A percentile compares a stretch with the other conserved stretches of the same genome.
Evolutionary conservation across 331 rosid species (phyloP).

Genomic region (Quercus phellos): DNA sequence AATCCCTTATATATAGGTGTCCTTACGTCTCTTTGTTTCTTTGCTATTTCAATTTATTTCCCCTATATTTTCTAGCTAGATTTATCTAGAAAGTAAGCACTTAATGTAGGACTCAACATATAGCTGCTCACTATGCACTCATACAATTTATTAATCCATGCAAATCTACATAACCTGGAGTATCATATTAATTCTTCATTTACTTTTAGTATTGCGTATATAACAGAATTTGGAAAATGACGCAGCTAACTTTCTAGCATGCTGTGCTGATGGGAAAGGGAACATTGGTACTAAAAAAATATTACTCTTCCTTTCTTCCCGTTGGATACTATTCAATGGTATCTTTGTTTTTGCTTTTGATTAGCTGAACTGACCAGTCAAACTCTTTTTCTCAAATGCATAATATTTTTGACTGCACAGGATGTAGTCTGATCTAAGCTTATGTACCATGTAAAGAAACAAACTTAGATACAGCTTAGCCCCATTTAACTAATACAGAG

Average conservation of each 20-base stretch:
- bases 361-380: constrained; percentile 21
- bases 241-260: constrained; percentile 13
- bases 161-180: not conserved
- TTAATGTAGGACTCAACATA: no score
- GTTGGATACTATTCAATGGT: constrained; percentile 3
- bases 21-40: no score
- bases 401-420: not conserved
- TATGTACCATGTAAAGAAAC: constrained; percentile 21
- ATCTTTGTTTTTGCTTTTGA: constrained; percentile 3
- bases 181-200: constrained; percentile 2
- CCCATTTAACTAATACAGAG: constrained; percentile 12
- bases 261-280: constrained; percentile 29
- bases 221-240: constrained; percentile 14
- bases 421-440: not conserved
- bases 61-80: no score
- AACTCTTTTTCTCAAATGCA: not conserved
- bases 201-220: constrained; percentile 2
- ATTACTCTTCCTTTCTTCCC: constrained; percentile 13
- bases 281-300: constrained; percentile 21
- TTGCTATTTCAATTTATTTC: no score
- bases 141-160: no score
- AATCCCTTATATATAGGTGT: no score
- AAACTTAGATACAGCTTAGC: not conserved
- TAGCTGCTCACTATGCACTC: no score
- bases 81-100: no score